Evolutionary conservation across 257 asterid species (phyloP).

Genomic region (Jasminum sambac): DNA sequence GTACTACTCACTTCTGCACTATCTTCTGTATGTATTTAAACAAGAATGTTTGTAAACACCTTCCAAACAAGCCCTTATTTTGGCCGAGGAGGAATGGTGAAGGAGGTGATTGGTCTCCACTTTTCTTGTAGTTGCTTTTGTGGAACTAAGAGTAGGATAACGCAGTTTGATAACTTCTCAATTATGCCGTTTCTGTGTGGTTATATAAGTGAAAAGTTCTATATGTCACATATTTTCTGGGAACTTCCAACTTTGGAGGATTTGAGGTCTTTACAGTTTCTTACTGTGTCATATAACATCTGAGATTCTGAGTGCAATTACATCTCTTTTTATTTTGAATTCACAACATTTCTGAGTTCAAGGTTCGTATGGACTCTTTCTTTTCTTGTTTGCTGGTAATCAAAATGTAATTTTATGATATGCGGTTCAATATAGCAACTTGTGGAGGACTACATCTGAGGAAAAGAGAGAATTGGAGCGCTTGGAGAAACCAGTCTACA

Average conservation of each 20-base stretch:
- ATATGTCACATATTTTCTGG: not conserved
- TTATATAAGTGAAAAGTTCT: not conserved
- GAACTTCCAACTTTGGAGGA: not conserved
- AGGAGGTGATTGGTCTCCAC: not conserved
- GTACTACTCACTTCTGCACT: too few species aligned
- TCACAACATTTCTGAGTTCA: not conserved
- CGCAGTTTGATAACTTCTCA: not conserved
- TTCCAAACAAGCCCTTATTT: not conserved
- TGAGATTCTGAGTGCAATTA: not conserved
- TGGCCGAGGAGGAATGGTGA: not conserved
- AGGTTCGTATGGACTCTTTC: constrained; percentile 6
- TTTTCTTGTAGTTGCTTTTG: not conserved
- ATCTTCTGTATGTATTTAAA: too few species aligned
- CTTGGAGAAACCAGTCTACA: constrained; percentile 79
- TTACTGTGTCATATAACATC: not conserved
- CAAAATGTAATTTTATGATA: constrained; percentile 18
- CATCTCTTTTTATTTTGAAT: constrained; percentile 6
- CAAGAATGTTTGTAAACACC: too few species aligned
- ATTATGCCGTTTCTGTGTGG: not conserved
- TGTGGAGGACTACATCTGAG: constrained; percentile 97
- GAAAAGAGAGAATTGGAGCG: constrained; percentile 97
- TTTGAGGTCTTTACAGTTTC: not conserved
- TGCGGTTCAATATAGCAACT: constrained; percentile 52
- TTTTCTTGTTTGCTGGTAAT: constrained; percentile 16
- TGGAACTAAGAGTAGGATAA: not conserved